phyloP scores from a whole-genome alignment of 1,284 basidiomycete species.

The Cystobasidium sp. region DNA sequence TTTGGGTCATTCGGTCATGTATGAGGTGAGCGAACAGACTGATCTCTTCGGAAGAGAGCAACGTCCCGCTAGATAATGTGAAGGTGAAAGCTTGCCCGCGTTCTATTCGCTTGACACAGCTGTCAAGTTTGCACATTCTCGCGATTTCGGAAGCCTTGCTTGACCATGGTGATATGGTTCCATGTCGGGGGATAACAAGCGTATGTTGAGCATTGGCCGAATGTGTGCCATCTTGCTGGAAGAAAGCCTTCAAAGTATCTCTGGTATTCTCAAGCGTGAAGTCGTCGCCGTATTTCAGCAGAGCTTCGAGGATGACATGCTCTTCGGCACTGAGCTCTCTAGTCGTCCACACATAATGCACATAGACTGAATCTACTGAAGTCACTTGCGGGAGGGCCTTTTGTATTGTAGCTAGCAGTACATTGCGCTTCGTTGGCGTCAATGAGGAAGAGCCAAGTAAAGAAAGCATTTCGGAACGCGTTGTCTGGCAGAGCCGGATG shows the following conservation, averaged over 20 bases:
- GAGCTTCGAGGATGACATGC: conserved; percentile 68
- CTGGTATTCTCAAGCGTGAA: conserved; percentile 63
- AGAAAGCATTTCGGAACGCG: conserved; percentile 52
- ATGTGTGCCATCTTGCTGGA: conserved; percentile 7
- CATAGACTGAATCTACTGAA: conserved; percentile 79
- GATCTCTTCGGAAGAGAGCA: conserved; percentile 61
- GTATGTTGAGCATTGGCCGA: conserved; percentile 1
- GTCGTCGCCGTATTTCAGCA: conserved; percentile 88
- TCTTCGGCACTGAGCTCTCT: conserved; percentile 59
- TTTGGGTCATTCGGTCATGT: conserved; percentile 96
- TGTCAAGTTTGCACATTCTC: conserved; percentile 76
- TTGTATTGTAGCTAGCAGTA: conserved; percentile 70
- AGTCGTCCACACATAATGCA: conserved; percentile 76
- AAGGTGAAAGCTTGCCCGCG: conserved; percentile 78
- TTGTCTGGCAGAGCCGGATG: background rate
- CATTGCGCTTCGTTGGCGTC: conserved; percentile 66
- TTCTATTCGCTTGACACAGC: conserved; percentile 77
- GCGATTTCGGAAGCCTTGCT: conserved; percentile 97
- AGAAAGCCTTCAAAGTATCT: conserved; percentile 56
- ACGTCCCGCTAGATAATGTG: conserved; percentile 59
- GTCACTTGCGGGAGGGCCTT: conserved; percentile 63
- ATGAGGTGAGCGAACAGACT: conserved; percentile 68
- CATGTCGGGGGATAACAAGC: conserved; percentile 60
- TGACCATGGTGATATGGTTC: conserved; percentile 90
- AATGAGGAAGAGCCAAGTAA: conserved; percentile 57